Base-by-base conservation (phyloP, 73 alveolate genomes). In the Tetrahymena borealis region DNA sequence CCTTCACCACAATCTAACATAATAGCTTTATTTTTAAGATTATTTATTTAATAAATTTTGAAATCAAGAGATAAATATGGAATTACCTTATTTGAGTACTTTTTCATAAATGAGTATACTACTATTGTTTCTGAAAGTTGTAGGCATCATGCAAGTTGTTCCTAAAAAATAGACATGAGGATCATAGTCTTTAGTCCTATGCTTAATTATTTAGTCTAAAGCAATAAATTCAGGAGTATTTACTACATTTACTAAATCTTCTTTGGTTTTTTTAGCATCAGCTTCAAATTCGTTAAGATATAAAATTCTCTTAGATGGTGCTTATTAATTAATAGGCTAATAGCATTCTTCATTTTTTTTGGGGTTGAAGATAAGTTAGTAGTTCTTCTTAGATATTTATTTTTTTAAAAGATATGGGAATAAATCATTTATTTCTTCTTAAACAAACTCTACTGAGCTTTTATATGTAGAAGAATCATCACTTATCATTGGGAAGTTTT, bases 1-100 rank as follows among this genome's bases (percentile, higher is more conserved):
- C 91, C 91, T 12, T 78, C 91, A 24, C 91, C 91, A 78, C 91
- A 78, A 78, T 78, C 91, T 31, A 78, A 10, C 43, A 78, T 35
- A 1, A 78, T 78, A 3, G 39, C 91, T 35, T 78, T 35, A 16
- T 32, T 18, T 7, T n/a, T 78, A 1, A 37, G 18, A 1, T 78
- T 10, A 78, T 1, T 18, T 78, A 78, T 42, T 42, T n/a, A 42
- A 7, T 7, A 42, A 9, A 42, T 3, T n/a, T n/a, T n/a, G 1
- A n/a, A 42, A 12, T 42, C 1, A 12, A 42, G 7, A n/a, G 16
- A 42, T 42, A 3, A 4, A 5, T 12, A n/a, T 1, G n/a, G n/a
- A 42, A n/a, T 12, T 42, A 42, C 79, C 79, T 42, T 42, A 42
- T 42, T 42, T 42, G 18, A 42, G 79, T n/a, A 33, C 7, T 42